Base-by-base conservation (phyloP, 176 grass and related monocot genomes). In the Ensete ventricosum region DNA sequence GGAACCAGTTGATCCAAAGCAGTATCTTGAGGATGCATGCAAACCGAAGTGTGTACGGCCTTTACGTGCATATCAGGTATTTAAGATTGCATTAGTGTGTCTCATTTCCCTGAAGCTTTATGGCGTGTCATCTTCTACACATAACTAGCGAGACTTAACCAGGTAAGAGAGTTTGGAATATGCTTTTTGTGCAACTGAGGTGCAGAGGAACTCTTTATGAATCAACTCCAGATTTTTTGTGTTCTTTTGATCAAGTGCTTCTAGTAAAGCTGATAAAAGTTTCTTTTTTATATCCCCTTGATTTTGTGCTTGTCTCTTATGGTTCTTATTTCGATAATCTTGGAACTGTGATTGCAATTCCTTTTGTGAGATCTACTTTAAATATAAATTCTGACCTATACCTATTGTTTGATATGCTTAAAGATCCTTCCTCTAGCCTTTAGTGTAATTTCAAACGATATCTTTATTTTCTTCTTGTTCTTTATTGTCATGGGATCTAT, bases 1-100 rank as follows among this genome's bases (percentile, higher is more conserved):
- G 68, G 86, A 92, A 71, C 75, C 54, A 50, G 81, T 86, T 77
- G 89, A 84, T 55, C 86, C 82, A 57, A 88, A 92, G 81, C 80
- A 86, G 55, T 82, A 88, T 73, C 70, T 88, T 53, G 89, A 92
- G 62, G 89, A 92, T 19, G 62, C 83, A 21, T 88, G 89, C 86
- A 92, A 92, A 55, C 83, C 89, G 43, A 82, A 90, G 52, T 88
- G 86, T 79, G 86, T 92, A 54, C 85, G 85, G 64, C 13, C 85
- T 74, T 80, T 92, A 14, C 81, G 88, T 54, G 81, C 75, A 55
- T 88, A 92, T 26, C 85, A 83, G 83, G 89, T 86, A 29, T 50
- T 69, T 12, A 3, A 34, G 9, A 54, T 9, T 55, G 11, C 52
- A 55, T 29, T 55, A 11, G 34, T 27, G 3, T 26, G 21, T 55